A percentile compares a stretch with the other conserved stretches of the same genome.
These are phyloP conservation scores for Phlegmacium glaucopus DNA, from an alignment of 768 basidiomycete genomes.

Conservation along the genomic window DNA sequence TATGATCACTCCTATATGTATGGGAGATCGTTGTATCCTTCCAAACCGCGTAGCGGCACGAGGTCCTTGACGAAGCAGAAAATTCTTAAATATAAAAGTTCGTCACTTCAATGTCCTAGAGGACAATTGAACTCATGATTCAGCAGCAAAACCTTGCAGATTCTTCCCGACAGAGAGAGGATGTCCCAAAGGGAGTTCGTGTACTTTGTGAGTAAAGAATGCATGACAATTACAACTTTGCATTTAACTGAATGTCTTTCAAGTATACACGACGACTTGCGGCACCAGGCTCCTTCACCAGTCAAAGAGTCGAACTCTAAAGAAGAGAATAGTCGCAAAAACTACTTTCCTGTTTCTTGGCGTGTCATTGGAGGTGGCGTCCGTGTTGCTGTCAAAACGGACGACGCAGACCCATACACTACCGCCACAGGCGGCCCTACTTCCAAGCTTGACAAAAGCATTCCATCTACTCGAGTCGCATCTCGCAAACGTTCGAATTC, in stretches of 20 bases:
- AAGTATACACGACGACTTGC: conserved; percentile 45
- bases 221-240: neutral
- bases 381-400: conserved; percentile 44
- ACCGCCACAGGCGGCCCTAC: neutral
- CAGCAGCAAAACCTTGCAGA: conserved; percentile 61
- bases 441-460: neutral
- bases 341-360: conserved; percentile 68
- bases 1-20: conserved; percentile 13
- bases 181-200: conserved; percentile 52
- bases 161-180: conserved; percentile 42
- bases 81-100: conserved; percentile 40
- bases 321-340: conserved; percentile 27
- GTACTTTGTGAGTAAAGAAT: conserved; percentile 51
- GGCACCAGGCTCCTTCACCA: conserved; percentile 11
- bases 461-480: conserved; percentile 16
- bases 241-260: conserved; percentile 1
- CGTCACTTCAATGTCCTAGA: conserved; percentile 9
- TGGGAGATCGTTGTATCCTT: conserved; percentile 1
- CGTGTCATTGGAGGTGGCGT: conserved; percentile 78
- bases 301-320: conserved; percentile 14
- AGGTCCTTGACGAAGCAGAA: conserved; percentile 30
- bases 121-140: neutral
- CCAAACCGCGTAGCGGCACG: conserved; percentile 16
- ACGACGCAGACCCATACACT: conserved; percentile 8
- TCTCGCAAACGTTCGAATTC: conserved; percentile 32